Evolutionary conservation across 345 rosid genomes (phyloP), one percentile per base, ranked within the genome.

Genomic region (Raphanus raphanistrum): DNA sequence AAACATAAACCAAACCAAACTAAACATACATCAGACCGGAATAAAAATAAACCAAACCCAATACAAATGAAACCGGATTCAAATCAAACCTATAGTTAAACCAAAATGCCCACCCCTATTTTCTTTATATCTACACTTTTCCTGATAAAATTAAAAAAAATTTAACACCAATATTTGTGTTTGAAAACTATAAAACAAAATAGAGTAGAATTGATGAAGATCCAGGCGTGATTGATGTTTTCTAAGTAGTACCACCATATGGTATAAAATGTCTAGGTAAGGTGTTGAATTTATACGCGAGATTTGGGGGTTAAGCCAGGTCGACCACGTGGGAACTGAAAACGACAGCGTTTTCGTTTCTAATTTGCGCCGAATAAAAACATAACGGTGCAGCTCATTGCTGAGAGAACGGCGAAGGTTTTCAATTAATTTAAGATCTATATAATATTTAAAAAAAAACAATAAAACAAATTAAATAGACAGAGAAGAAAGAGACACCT

Each of bases 401-500:
- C 61, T 59, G 11, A 60, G 67, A 78, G 77, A 78, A 78, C 81
- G 81, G 81, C 77, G 77, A 72, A 57, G 67, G 66, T 63, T 77
- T 35, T 70, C 25, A 63, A 29, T 64, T 68, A 76, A 62, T 50
- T 50, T 54, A 36, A 36, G 12, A 35, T 0, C 0, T 65, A 62
- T 13, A n/a, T 50, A 50, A n/a, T 48, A 50, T 48, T n/a, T 45
- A 17, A 7, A 16, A 10, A 66, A 43, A 2, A 28, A 28, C 29
- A 28, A 28, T 28, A 28, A 28, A 28, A 27, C 2, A 6, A 2
- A 63, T 33, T 2, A 63, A 63, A 0, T 62, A 9, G 57, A 17
- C 62, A 55, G 13, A 55, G 13, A 55, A 26, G 67, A 48, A 76
- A 70, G 16, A 75, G 55, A 66, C 82, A 80, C 85, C 88, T 84